phyloP scores from a whole-genome alignment of 441 rosid species.

The Brassica balearica region DNA sequence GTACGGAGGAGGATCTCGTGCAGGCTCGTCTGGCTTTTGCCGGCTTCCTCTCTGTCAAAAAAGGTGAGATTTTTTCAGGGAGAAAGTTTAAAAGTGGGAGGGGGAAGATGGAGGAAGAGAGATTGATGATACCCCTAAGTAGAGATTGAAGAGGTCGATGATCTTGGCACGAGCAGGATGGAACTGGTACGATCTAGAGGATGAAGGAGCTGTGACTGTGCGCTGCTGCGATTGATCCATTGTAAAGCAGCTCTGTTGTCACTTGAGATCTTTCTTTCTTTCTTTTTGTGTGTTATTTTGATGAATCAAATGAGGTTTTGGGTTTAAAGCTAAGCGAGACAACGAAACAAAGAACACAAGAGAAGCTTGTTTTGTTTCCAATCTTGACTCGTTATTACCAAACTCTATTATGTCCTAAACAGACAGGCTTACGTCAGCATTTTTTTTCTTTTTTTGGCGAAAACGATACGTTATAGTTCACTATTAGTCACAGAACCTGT shows the following conservation, averaged over 20 bases:
- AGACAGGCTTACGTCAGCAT: not conserved
- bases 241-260: not conserved
- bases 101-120: not conserved
- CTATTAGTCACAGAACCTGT: too few species aligned
- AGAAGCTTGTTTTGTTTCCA: not conserved
- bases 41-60: conserved; percentile 65
- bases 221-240: conserved; percentile 64
- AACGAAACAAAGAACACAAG: too few species aligned
- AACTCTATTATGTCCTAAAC: not conserved
- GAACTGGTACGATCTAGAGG: conserved; percentile 68
- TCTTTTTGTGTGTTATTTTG: not conserved
- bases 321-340: too few species aligned
- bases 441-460: not conserved
- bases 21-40: conserved; percentile 73
- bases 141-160: conserved; percentile 77
- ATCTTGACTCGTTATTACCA: conserved; percentile 11
- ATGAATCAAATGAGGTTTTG: conserved; percentile 35
- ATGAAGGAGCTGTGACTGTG: conserved; percentile 53
- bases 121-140: conserved; percentile 66
- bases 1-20: conserved; percentile 82
- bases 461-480: not conserved
- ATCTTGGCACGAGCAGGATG: conserved; percentile 75
- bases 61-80: conserved; percentile 6
- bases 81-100: not conserved
- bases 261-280: not conserved